phyloP scores from a whole-genome alignment of 2,329 filamentous ascomycete genomes.

The Penicillium freii region DNA sequence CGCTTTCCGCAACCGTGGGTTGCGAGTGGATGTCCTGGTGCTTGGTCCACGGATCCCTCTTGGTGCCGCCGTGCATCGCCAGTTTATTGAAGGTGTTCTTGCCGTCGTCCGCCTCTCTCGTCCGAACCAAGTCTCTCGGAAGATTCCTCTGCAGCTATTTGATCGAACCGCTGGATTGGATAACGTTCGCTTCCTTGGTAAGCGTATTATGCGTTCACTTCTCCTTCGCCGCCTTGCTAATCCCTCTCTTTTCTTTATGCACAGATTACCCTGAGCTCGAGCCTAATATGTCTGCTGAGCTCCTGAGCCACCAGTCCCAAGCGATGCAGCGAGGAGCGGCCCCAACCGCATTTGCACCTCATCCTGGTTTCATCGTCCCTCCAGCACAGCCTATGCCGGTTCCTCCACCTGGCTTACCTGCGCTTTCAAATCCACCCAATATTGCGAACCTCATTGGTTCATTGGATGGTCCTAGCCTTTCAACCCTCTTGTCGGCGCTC shows the following conservation, averaged over 20 bases:
- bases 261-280: constrained; percentile 80
- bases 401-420: constrained; percentile 34
- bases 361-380: constrained; percentile 39
- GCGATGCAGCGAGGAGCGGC: constrained; percentile 37
- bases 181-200: constrained; percentile 75
- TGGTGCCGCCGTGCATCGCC: constrained; percentile 74
- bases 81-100: constrained; percentile 84
- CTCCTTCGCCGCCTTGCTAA: constrained; percentile 6
- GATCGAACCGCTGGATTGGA: constrained; percentile 71
- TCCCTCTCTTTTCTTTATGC: constrained; percentile 10
- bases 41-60: constrained; percentile 74
- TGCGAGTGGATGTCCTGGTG: constrained; percentile 76
- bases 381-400: constrained; percentile 33
- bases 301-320: constrained; percentile 63
- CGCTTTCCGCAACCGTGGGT: constrained; percentile 67
- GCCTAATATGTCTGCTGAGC: constrained; percentile 72
- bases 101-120: constrained; percentile 77
- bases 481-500: constrained; percentile 65
- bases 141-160: constrained; percentile 80
- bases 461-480: constrained; percentile 68
- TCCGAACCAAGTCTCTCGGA: constrained; percentile 66
- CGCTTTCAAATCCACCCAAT: constrained; percentile 47
- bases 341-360: constrained; percentile 37
- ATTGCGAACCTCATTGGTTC: constrained; percentile 65
- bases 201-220: constrained; percentile 17